Evolutionary conservation across 768 basidiomycete genomes (phyloP).

Genomic region (Pholiota conissans): DNA sequence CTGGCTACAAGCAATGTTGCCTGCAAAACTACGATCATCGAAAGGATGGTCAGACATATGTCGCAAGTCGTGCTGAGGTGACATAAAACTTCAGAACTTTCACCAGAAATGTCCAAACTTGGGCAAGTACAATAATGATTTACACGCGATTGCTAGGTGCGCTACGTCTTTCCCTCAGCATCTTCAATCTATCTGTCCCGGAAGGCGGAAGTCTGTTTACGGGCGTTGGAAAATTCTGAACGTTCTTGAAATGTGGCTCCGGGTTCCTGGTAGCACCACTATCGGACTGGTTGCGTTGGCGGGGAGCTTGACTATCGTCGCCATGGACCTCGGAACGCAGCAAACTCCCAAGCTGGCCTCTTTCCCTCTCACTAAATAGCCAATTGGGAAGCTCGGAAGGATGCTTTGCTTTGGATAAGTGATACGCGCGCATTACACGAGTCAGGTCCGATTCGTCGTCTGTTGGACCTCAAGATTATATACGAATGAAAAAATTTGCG

Average conservation of each 20-base stretch:
- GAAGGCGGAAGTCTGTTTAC: conserved; percentile 5
- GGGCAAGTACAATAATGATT: not conserved
- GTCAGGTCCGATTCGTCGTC: conserved; percentile 62
- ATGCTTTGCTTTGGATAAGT: conserved; percentile 57
- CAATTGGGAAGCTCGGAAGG: conserved; percentile 62
- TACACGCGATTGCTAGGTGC: conserved; percentile 1
- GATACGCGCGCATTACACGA: conserved; percentile 68
- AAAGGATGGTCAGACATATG: too few relatives aligned
- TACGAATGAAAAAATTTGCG: not conserved
- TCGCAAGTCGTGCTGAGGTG: not conserved
- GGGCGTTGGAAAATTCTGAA: conserved; percentile 10
- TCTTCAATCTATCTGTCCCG: conserved; percentile 9
- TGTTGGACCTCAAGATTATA: conserved; percentile 21
- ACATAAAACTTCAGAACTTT: conserved; percentile 4
- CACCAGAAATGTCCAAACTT: not conserved
- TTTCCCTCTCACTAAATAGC: conserved; percentile 61
- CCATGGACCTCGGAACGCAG: conserved; percentile 15
- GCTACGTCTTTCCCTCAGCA: conserved; percentile 5
- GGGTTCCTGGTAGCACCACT: conserved; percentile 1
- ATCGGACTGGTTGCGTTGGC: conserved; percentile 11
- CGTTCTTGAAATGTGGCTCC: conserved; percentile 1
- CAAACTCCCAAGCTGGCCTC: conserved; percentile 22
- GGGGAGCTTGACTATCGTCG: conserved; percentile 8
- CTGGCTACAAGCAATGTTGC: not conserved
- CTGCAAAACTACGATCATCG: not conserved